These are phyloP conservation scores for Isoetes taiwanensis DNA, from an alignment of 75 land plant species.

Conservation along the genomic window DNA sequence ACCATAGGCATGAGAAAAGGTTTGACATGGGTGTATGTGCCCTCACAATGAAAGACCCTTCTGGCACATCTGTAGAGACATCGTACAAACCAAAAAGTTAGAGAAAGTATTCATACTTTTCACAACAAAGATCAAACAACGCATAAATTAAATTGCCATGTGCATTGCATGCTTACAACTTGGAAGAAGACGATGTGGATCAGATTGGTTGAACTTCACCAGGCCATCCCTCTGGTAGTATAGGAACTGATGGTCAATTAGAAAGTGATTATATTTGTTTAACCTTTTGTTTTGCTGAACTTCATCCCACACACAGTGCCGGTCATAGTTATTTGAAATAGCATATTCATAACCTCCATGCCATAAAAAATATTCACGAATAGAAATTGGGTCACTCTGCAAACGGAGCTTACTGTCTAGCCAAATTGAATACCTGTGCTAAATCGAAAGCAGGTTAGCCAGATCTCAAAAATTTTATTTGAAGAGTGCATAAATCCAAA, in stretches of 20 bases:
- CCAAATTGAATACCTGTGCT: slow-evolving; percentile 97
- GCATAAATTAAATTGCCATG: no score
- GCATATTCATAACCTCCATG: slow-evolving; percentile 76
- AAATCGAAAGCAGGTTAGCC: no score
- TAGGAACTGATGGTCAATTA: slow-evolving; percentile 82
- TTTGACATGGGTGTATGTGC: slow-evolving; percentile 98
- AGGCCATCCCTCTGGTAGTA: slow-evolving; percentile 91
- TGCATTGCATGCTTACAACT: slow-evolving; percentile 80
- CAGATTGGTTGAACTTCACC: slow-evolving; percentile 63
- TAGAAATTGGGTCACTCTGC: slow-evolving; percentile 65
- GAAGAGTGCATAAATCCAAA: no score
- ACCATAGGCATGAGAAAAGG: slow-evolving; percentile 96
- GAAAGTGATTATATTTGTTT: slow-evolving; percentile 82
- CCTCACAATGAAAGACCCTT: slow-evolving; percentile 87
- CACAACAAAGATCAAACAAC: no score
- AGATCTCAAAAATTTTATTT: no score
- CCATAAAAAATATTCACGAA: slow-evolving; percentile 88
- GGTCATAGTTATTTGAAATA: slow-evolving; percentile 95
- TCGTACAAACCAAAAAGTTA: no score
- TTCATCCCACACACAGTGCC: slow-evolving; percentile 99
- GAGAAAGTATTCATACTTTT: no score
- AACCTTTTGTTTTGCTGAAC: slow-evolving; percentile 84
- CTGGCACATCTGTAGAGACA: slow-evolving; percentile 90
- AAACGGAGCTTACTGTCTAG: slow-evolving; percentile 93
- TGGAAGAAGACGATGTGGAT: slow-evolving; percentile 66